phyloP scores from a whole-genome alignment of 169 alveolate genomes.

The Ichthyophthirius multifiliis region DNA sequence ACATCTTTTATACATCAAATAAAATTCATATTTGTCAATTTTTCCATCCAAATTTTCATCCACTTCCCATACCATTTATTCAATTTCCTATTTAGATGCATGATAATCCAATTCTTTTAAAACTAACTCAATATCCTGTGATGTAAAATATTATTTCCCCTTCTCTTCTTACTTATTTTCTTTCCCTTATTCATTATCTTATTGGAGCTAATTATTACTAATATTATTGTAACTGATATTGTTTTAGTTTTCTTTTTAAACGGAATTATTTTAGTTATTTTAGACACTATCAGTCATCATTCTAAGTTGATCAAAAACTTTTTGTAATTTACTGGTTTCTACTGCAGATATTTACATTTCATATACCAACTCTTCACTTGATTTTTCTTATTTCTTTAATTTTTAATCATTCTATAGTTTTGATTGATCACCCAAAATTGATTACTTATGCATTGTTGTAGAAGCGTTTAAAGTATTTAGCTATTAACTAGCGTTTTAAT shows the following conservation, averaged over 20 bases:
- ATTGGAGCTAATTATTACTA: slow-evolving; percentile 13
- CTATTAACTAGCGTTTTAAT: background rate
- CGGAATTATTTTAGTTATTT: background rate
- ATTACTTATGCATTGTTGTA: background rate
- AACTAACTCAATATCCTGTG: slow-evolving; percentile 42
- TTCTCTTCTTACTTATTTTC: slow-evolving; percentile 22
- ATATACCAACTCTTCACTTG: slow-evolving; percentile 37
- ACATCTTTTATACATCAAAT: slow-evolving; percentile 89
- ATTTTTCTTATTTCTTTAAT: background rate
- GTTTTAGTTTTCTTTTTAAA: background rate
- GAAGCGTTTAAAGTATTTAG: background rate
- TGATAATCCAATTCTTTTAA: slow-evolving; percentile 40
- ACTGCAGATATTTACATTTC: slow-evolving; percentile 27
- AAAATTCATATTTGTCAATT: slow-evolving; percentile 86
- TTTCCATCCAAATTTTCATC: slow-evolving; percentile 90
- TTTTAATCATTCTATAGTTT: background rate
- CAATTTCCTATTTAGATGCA: slow-evolving; percentile 64
- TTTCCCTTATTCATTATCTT: slow-evolving; percentile 7
- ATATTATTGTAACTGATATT: slow-evolving; percentile 19
- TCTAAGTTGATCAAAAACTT: slow-evolving; percentile 45
- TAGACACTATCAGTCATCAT: slow-evolving; percentile 27
- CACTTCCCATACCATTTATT: slow-evolving; percentile 89
- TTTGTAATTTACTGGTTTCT: slow-evolving; percentile 39
- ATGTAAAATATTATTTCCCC: slow-evolving; percentile 35
- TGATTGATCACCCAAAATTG: background rate